Base-by-base conservation (phyloP, 2,329 filamentous ascomycete genomes). In the Cladosporium sphaerospermum region DNA sequence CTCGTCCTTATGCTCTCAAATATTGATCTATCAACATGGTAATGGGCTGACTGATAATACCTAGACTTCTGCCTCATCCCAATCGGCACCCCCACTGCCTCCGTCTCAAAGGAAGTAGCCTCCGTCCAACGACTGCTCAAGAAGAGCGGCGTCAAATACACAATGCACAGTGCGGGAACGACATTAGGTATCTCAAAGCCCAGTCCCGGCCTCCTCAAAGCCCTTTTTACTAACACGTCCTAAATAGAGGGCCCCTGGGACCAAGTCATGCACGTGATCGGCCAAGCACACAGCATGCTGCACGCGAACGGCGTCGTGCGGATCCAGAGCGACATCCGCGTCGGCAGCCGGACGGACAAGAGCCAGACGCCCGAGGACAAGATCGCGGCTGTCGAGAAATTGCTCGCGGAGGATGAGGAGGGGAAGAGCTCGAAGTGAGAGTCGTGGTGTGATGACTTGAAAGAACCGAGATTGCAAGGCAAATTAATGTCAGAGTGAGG, bases 101-200 rank as follows among this genome's bases (percentile, higher is more conserved):
- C 72, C 7, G 75, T 78, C n/a, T 75, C 73, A 6, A 69, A 72
- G 52, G 88, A 97, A 68, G 84, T 99, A 31, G 92, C 92, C 33
- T 84, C 87, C 58, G 89, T 97, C 36, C 92, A 97, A 74, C 83
- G 85, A 54, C 78, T 97, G 34, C 79, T 99, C 63, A 83, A 86
- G 70, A 83, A 81, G 51, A 93, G 86, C 61, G 89, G 89, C 2
- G 70, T 97, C 57, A 84, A 82, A 59, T 92, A 91, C 68, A 84
- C 80, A 44, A 93, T 97, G 89, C 92, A 97, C 72, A 91, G 88
- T 23, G 91, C 90, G 2, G 93, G 92, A 10, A 96, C 92, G 0
- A 97, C 92, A 0, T 81, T 97, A 52, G 90, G 89, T 93, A 75
- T 54, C 84, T 75, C 28, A n/a, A 23, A 18, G 14, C 13, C 13